These are phyloP conservation scores for Allium sativum DNA, from an alignment of 106 monocot genomes.

Conservation along the genomic window DNA sequence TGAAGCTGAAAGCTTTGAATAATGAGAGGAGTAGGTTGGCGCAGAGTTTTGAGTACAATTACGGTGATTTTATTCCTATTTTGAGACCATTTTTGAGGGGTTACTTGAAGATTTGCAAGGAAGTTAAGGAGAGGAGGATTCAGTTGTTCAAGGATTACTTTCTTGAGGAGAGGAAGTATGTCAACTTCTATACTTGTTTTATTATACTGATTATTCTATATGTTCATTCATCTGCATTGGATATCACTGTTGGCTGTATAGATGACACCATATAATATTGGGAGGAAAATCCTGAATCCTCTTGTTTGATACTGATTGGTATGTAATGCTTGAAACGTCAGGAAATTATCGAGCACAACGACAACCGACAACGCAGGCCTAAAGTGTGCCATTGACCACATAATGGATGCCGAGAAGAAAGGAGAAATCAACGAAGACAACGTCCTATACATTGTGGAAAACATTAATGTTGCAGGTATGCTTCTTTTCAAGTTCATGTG, in stretches of 20 bases:
- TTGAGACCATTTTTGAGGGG: slow-evolving; percentile 54
- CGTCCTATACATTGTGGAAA: slow-evolving; percentile 75
- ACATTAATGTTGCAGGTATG: slow-evolving; percentile 73
- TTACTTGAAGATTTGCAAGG: slow-evolving; percentile 53
- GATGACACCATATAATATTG: no score
- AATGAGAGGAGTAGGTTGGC: slow-evolving; percentile 58
- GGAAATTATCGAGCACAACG: slow-evolving; percentile 37
- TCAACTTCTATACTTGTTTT: not conserved
- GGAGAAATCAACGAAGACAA: slow-evolving; percentile 79
- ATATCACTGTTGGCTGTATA: no score
- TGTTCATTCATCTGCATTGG: no score
- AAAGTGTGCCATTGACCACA: slow-evolving; percentile 70
- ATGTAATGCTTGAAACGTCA: not conserved
- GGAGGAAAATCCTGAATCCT: no score
- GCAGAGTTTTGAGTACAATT: slow-evolving; percentile 81
- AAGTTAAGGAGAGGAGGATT: slow-evolving; percentile 43
- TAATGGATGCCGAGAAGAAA: slow-evolving; percentile 55
- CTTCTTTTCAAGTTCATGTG: no score
- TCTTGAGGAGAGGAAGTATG: slow-evolving; percentile 64
- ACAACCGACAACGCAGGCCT: slow-evolving; percentile 23
- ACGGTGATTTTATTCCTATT: slow-evolving; percentile 69
- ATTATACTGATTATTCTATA: no score
- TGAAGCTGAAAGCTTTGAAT: slow-evolving; percentile 44
- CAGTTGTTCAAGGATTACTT: slow-evolving; percentile 63
- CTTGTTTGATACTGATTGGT: no score